Conservation (phyloP, 768 basidiomycete genomes). For the Tubosaeta sp. region DNA sequence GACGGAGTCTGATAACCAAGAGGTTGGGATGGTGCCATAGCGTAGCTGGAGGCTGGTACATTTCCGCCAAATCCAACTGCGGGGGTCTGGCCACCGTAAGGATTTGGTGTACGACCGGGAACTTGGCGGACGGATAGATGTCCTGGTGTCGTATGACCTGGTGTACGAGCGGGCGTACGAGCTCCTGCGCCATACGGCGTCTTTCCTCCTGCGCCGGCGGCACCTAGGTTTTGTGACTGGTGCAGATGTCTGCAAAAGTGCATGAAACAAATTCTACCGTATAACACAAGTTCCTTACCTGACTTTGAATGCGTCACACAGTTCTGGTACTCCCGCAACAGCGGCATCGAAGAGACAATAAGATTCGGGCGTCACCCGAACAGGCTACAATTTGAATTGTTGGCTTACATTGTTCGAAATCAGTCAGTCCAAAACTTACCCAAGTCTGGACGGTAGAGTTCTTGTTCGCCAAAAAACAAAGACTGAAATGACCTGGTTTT, state of each 20-base stretch:
- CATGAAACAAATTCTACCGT: neutral
- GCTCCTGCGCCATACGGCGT: conserved; percentile 74
- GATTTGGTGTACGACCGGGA: conserved; percentile 72
- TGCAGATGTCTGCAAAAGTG: conserved; percentile 57
- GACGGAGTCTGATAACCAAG: conserved; percentile 40
- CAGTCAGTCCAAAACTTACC: conserved; percentile 42
- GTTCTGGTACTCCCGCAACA: conserved; percentile 85
- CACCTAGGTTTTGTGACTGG: conserved; percentile 64
- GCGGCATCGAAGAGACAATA: conserved; percentile 90
- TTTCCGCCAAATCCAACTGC: conserved; percentile 29
- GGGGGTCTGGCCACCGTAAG: conserved; percentile 52
- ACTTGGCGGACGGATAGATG: conserved; percentile 70
- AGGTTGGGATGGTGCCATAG: conserved; percentile 30
- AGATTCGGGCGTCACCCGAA: conserved; percentile 82
- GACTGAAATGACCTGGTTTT: conserved; percentile 87
- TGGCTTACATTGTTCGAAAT: neutral
- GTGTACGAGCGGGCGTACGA: conserved; percentile 74
- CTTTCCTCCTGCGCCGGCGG: conserved; percentile 55
- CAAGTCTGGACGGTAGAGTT: conserved; percentile 87
- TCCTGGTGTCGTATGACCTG: conserved; percentile 76
- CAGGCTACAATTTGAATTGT: conserved; percentile 47
- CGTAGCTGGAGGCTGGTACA: conserved; percentile 26
- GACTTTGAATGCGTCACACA: conserved; percentile 97
- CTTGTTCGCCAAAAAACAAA: conserved; percentile 92
- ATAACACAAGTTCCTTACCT: conserved; percentile 38